phyloP scores from a whole-genome alignment of 2,329 filamentous ascomycete genomes.

The Botryotinia globosa region DNA sequence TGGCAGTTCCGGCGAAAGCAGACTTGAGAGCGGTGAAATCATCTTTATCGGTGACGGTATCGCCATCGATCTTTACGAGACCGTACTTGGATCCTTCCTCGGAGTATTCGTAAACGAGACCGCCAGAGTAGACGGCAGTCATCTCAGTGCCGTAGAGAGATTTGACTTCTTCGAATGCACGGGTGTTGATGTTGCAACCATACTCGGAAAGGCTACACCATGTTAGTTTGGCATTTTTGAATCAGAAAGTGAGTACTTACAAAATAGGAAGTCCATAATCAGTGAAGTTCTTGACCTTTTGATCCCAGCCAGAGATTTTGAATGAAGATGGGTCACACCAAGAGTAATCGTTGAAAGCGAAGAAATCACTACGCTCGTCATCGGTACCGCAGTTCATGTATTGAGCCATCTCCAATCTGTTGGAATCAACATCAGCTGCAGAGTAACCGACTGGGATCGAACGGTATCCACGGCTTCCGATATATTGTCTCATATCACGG shows the following conservation, averaged over 20 bases:
- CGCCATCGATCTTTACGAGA: constrained; percentile 34
- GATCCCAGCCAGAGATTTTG: constrained; percentile 61
- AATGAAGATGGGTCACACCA: constrained; percentile 62
- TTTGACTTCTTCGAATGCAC: constrained; percentile 75
- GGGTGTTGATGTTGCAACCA: constrained; percentile 79
- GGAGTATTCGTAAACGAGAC: constrained; percentile 93
- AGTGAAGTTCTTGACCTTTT: constrained; percentile 66
- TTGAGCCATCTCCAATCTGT: constrained; percentile 64
- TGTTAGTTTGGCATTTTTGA: constrained; percentile 19
- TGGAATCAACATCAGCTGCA: constrained; percentile 65
- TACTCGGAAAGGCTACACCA: constrained; percentile 69
- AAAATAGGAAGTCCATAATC: constrained; percentile 64
- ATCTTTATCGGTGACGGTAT: constrained; percentile 41
- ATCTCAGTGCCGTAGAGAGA: constrained; percentile 81
- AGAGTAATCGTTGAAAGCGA: constrained; percentile 65
- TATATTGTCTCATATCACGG: constrained; percentile 55
- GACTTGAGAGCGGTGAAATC: constrained; percentile 50
- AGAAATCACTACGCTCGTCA: constrained; percentile 65
- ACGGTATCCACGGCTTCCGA: constrained; percentile 48
- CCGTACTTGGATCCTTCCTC: constrained; percentile 77
- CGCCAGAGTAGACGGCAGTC: constrained; percentile 89
- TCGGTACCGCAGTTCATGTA: constrained; percentile 73
- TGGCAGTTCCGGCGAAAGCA: constrained; percentile 43
- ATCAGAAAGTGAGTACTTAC: constrained; percentile 26
- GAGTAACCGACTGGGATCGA: constrained; percentile 57